phyloP scores from a whole-genome alignment of 164 flowering plant species.

The Berberis vulgaris region DNA sequence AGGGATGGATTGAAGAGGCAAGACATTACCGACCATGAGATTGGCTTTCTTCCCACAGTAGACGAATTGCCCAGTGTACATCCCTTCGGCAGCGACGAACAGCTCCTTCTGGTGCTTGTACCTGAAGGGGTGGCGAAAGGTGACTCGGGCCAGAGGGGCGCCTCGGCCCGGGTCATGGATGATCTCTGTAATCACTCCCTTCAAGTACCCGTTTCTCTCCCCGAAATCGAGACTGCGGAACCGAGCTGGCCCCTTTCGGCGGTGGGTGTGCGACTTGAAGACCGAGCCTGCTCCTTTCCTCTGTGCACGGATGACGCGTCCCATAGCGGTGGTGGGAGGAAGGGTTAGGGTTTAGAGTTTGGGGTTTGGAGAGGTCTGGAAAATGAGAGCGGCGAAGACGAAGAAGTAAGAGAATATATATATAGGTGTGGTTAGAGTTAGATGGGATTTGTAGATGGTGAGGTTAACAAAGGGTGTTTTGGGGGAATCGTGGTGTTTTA shows the following conservation, averaged over 20 bases:
- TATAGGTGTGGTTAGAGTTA: no score
- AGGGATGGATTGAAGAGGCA: constrained; percentile 7
- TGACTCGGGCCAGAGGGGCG: not conserved
- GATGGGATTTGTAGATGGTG: no score
- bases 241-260: constrained; percentile 41
- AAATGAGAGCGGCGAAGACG: no score
- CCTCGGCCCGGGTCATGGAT: constrained; percentile 19
- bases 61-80: constrained; percentile 9
- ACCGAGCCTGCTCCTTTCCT: constrained; percentile 64
- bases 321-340: constrained; percentile 20
- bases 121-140: constrained; percentile 2
- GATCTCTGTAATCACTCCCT: constrained; percentile 52
- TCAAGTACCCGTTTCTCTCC: constrained; percentile 56
- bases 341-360: no score
- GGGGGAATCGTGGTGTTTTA: no score
- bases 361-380: no score
- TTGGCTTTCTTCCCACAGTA: constrained; percentile 14
- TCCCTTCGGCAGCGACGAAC: constrained; percentile 4
- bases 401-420: no score
- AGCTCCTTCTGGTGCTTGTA: constrained; percentile 8
- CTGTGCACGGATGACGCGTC: constrained; percentile 53
- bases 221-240: constrained; percentile 56
- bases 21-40: constrained; percentile 9
- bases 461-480: no score
- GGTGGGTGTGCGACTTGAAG: constrained; percentile 16